phyloP scores from a whole-genome alignment of 208 protist genomes.

The Leishmania gerbilli region DNA sequence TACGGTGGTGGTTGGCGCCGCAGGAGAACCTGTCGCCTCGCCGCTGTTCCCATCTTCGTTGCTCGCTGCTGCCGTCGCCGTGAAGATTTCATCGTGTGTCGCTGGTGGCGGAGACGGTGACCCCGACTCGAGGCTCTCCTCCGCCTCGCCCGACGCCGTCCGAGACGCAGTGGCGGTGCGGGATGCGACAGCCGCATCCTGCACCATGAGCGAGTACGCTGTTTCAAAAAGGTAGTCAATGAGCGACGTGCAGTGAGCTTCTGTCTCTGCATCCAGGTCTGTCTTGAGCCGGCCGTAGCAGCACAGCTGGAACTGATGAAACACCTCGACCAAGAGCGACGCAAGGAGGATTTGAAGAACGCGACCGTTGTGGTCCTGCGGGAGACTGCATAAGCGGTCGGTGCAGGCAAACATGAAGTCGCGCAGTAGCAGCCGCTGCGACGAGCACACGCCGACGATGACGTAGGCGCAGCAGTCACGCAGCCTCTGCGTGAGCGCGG shows the following conservation, averaged over 20 bases:
- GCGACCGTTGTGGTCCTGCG: conserved; percentile 12
- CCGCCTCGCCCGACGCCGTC: not conserved
- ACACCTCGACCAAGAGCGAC: conserved; percentile 33
- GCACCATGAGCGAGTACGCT: conserved; percentile 4
- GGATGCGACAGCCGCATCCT: not conserved
- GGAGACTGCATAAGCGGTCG: conserved; percentile 6
- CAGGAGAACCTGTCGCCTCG: not conserved
- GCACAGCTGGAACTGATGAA: conserved; percentile 37
- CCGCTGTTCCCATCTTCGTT: not conserved
- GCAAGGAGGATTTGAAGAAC: conserved; percentile 32
- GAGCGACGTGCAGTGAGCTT: conserved; percentile 24
- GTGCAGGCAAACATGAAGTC: conserved; percentile 16
- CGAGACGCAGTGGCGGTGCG: conserved; percentile 8
- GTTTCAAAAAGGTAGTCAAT: conserved; percentile 22
- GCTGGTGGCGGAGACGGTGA: not conserved
- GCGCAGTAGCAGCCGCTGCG: conserved; percentile 13
- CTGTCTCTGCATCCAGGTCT: conserved; percentile 11
- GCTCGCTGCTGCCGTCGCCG: not conserved
- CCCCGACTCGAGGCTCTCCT: not conserved
- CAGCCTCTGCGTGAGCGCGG: conserved; percentile 28
- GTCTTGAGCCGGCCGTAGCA: conserved; percentile 10
- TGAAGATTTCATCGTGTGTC: not conserved
- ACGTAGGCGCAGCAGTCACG: conserved; percentile 29
- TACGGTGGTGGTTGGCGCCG: too few relatives aligned
- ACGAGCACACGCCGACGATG: conserved; percentile 26